phyloP scores from a whole-genome alignment of 371 early-diverging fungal species.

The Cokeromyces recurvatus region DNA sequence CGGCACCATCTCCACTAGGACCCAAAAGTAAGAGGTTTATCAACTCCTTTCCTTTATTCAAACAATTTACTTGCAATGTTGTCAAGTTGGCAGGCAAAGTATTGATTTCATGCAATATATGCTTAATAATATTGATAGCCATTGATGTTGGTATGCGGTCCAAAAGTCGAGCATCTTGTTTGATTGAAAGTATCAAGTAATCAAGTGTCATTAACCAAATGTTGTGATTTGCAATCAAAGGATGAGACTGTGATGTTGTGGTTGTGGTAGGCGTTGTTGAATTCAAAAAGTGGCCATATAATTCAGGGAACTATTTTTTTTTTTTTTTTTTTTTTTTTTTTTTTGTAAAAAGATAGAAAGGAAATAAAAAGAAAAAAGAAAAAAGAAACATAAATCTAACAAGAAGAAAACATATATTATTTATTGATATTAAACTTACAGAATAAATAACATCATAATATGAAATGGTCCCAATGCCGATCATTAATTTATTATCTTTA shows the following conservation, averaged over 20 bases:
- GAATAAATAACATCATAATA: constrained; percentile 44
- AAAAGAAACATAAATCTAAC: too few relatives aligned
- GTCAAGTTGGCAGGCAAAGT: constrained; percentile 36
- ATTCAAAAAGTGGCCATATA: constrained; percentile 45
- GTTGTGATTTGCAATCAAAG: constrained; percentile 33
- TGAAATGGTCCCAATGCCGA: constrained; percentile 24
- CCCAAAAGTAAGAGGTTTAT: constrained; percentile 44
- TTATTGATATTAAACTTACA: constrained; percentile 14
- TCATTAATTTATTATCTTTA: neutral
- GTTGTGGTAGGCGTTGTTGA: constrained; percentile 6
- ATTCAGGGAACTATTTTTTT: constrained; percentile 42
- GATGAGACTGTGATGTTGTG: constrained; percentile 19
- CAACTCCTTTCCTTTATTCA: constrained; percentile 45
- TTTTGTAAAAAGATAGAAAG: too few relatives aligned
- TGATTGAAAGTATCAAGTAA: constrained; percentile 33
- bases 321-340: too few relatives aligned
- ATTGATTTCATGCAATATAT: constrained; percentile 43
- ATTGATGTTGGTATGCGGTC: constrained; percentile 38
- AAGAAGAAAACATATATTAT: neutral
- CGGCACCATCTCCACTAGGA: constrained; percentile 41
- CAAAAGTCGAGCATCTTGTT: constrained; percentile 34
- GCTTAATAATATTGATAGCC: constrained; percentile 49
- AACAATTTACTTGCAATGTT: constrained; percentile 31
- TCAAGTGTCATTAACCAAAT: constrained; percentile 42
- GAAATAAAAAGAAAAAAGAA: too few relatives aligned